These are phyloP conservation scores for Lipomyces chichibuensis DNA, from an alignment of 805 yeast genomes.

Conservation along the genomic window DNA sequence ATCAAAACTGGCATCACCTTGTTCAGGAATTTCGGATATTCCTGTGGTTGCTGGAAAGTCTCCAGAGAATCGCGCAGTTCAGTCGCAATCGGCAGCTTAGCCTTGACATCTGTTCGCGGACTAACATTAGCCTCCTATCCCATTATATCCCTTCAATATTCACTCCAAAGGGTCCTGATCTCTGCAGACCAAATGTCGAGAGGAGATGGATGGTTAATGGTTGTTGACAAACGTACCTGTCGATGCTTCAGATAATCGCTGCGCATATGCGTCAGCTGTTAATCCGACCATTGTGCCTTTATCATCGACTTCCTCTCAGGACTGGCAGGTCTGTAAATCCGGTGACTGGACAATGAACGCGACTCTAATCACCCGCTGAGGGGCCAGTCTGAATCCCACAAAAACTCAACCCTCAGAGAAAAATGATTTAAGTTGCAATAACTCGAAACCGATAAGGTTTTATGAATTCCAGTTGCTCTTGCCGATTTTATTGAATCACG, in stretches of 20 bases:
- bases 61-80: conserved; percentile 88
- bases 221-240: conserved; percentile 18
- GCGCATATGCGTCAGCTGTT: conserved; percentile 27
- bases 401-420: background rate
- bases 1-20: conserved; percentile 72
- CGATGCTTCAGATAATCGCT: conserved; percentile 31
- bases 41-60: conserved; percentile 76
- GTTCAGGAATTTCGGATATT: conserved; percentile 74
- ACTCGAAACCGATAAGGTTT: background rate
- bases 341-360: background rate
- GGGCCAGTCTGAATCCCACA: background rate
- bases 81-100: conserved; percentile 69
- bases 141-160: background rate
- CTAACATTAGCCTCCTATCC: background rate
- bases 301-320: background rate
- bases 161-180: background rate
- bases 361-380: background rate
- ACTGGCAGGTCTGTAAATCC: background rate
- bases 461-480: background rate
- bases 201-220: background rate
- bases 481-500: background rate
- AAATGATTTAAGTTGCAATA: background rate
- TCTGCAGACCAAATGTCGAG: background rate
- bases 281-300: conserved; percentile 29
- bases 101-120: conserved; percentile 52